A percentile compares a stretch with the other conserved stretches of the same genome.
These are phyloP conservation scores for Corrigiola litoralis DNA, from an alignment of 179 eudicot genomes.

Conservation along the genomic window DNA sequence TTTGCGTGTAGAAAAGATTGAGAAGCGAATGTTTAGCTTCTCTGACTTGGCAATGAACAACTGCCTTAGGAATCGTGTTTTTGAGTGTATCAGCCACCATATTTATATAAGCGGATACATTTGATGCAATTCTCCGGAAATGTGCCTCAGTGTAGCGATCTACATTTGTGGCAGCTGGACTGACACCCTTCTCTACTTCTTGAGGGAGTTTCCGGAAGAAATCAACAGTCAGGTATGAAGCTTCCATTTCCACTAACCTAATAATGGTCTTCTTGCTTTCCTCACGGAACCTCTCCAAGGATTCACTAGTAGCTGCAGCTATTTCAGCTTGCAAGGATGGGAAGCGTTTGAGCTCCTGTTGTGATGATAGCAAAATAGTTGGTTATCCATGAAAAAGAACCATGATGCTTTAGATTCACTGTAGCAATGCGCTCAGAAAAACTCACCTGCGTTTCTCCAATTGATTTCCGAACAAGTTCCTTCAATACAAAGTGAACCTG, in stretches of 20 bases:
- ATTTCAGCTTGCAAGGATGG: conserved; percentile 76
- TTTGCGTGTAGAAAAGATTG: conserved; percentile 63
- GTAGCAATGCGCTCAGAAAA: background rate
- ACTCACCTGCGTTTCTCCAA: conserved; percentile 75
- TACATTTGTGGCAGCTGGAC: conserved; percentile 31
- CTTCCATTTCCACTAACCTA: conserved; percentile 85
- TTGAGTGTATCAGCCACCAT: conserved; percentile 75
- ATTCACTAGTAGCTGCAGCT: conserved; percentile 64
- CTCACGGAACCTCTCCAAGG: conserved; percentile 84
- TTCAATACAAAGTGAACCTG: conserved; percentile 89
- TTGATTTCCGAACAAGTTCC: conserved; percentile 92
- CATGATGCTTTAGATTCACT: background rate
- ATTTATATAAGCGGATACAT: conserved; percentile 68
- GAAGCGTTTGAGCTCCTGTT: conserved; percentile 85
- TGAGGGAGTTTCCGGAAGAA: conserved; percentile 92
- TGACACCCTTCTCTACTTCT: conserved; percentile 58
- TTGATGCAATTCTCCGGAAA: conserved; percentile 82
- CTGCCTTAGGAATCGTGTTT: conserved; percentile 84
- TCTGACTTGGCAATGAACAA: conserved; percentile 85
- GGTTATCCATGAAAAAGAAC: background rate
- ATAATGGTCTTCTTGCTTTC: conserved; percentile 74
- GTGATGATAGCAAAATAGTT: background rate
- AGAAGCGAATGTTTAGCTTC: conserved; percentile 78
- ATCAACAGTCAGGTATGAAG: conserved; percentile 83
- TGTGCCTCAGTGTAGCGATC: conserved; percentile 74